Evolutionary conservation across 2,329 filamentous ascomycete genomes (phyloP), one percentile per base, ranked within the genome.

Genomic region (Trichoderma guizhouense): DNA sequence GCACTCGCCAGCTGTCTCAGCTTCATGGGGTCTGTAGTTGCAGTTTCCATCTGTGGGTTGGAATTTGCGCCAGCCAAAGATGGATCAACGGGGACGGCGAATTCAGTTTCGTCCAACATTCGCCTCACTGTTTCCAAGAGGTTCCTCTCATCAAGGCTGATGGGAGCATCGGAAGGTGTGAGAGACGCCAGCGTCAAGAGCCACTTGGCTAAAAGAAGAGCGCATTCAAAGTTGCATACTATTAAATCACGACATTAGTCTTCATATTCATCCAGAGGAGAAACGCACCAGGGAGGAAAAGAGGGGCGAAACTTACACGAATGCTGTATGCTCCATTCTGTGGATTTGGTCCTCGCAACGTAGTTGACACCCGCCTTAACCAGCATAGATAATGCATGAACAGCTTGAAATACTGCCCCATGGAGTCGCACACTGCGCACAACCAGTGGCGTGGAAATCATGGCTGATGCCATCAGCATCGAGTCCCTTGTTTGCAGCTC

Each of bases 341-440:
- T 82, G 1, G 87, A 88, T 79, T 90, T 89, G 6, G 87, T 87
- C 74, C 87, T 85, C 55, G 88, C 88, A 62, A 90, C 87, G 74
- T 89, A 90, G 75, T 88, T 89, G 24, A 90, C 88, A 0, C 88
- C 88, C 15, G 86, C 84, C 77, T 90, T 91, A 72, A 91, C 88
- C 28, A 91, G 82, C 83, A 92, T 89, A 4, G 89, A 90, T 43
- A 93, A 81, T 0, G 91, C 90, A 77, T 92, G 91, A 32, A 91
- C 88, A 1, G 90, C 89, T 76, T 93, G 91, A 32, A 91, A 86
- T 0, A 92, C 87, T 1, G 90, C 91, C 60, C 89, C 84, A 39
- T 88, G 89, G 28, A 92, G 84, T 36, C 88, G 86, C 24, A 86
- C 82, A 68, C 87, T 90, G 66, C 91, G 85, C 24, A 87, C 83